Conservation (phyloP, 345 rosid species). For the Syzygium aqueum region DNA sequence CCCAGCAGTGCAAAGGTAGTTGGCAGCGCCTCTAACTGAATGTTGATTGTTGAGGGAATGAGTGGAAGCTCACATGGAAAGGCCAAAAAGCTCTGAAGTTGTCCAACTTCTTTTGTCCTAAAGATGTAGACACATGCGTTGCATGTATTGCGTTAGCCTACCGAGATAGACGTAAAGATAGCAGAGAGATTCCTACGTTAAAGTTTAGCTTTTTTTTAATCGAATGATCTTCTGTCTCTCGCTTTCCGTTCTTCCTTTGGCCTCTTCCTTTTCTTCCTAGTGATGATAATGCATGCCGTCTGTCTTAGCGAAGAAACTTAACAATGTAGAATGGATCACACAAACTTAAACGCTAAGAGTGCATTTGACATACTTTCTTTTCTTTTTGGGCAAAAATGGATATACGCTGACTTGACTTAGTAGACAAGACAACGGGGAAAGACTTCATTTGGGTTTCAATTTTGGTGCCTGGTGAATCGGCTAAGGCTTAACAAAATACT, state of each 20-base stretch:
- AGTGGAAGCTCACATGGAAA: not conserved
- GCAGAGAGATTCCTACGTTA: not conserved
- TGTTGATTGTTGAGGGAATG: not conserved
- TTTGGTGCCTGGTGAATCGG: not conserved
- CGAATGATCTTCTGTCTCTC: not conserved
- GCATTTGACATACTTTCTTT: not conserved
- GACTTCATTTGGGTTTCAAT: not conserved
- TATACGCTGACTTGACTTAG: not conserved
- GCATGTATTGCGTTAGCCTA: not conserved
- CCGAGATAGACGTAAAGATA: not conserved
- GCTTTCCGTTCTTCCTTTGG: not conserved
- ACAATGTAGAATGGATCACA: too few relatives aligned
- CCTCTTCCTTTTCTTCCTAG: not conserved
- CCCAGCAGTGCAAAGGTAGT: not conserved
- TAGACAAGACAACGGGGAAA: not conserved
- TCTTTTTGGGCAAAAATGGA: not conserved
- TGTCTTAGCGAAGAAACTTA: not conserved
- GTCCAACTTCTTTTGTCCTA: not conserved
- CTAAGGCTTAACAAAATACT: not conserved
- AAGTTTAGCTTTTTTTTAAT: not conserved
- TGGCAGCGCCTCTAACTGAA: not conserved
- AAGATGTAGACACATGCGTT: not conserved
- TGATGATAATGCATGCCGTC: not conserved
- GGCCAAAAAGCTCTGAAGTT: not conserved
- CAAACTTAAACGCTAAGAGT: not conserved